A percentile compares a stretch with the other conserved stretches of the same genome.
phyloP scores from a whole-genome alignment of 1,139 yeast genomes.

The Sugiyamaella xylanicola region DNA sequence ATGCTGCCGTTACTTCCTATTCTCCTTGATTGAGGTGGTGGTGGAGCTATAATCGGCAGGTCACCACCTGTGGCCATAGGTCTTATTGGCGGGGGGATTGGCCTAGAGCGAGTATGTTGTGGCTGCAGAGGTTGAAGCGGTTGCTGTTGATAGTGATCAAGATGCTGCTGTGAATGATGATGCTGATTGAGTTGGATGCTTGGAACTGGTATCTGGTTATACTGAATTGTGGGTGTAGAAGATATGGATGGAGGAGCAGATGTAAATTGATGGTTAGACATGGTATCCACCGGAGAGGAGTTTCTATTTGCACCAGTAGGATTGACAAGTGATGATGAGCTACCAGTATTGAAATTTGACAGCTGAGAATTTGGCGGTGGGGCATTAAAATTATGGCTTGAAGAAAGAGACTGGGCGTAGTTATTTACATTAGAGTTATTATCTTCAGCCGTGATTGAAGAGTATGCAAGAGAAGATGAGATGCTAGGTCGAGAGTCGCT shows the following conservation, averaged over 20 bases:
- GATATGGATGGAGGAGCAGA: slow-evolving; percentile 18
- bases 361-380: not conserved
- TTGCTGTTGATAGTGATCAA: not conserved
- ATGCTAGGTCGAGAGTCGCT: slow-evolving; percentile 7
- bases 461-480: slow-evolving; percentile 13
- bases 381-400: not conserved
- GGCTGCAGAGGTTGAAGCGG: not conserved
- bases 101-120: slow-evolving; percentile 11
- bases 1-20: slow-evolving; percentile 11
- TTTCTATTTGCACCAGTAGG: not conserved
- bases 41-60: slow-evolving; percentile 29
- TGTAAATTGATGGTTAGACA: not conserved
- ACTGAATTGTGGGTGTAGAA: slow-evolving; percentile 6
- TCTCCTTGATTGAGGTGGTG: slow-evolving; percentile 32
- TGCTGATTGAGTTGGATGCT: slow-evolving; percentile 2
- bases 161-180: slow-evolving; percentile 6
- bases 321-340: slow-evolving; percentile 7
- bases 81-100: slow-evolving; percentile 24
- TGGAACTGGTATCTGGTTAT: not conserved
- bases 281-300: not conserved
- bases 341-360: slow-evolving; percentile 1
- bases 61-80: slow-evolving; percentile 16
- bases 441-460: slow-evolving; percentile 8
- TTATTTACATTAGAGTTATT: slow-evolving; percentile 4
- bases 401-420: not conserved